Evolutionary conservation across 1,139 yeast species (phyloP).

Genomic region (Debaryomyces fabryi): DNA sequence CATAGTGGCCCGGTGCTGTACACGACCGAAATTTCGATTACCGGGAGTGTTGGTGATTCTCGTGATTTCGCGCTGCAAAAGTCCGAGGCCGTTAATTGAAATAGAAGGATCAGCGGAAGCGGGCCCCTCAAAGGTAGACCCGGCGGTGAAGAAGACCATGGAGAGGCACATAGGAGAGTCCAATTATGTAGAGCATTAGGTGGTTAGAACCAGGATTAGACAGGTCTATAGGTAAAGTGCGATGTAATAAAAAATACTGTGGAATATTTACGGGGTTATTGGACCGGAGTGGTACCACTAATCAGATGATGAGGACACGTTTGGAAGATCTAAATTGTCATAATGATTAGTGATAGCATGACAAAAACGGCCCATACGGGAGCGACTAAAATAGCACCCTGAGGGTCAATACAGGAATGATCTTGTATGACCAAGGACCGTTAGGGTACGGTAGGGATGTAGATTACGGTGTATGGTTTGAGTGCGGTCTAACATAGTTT

Average conservation of each 20-base stretch:
- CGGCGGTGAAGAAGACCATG: neutral
- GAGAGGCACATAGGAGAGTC: neutral
- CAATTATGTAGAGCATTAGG: neutral
- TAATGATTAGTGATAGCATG: neutral
- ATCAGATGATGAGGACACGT: neutral
- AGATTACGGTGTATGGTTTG: too few species aligned
- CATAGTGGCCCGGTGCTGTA: slow-evolving; percentile 11
- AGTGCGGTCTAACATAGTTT: too few species aligned
- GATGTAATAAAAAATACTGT: neutral
- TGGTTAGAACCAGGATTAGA: neutral
- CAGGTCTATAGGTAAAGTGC: neutral
- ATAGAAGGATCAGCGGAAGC: slow-evolving; percentile 2
- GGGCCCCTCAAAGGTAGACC: neutral
- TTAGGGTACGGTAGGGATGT: too few species aligned
- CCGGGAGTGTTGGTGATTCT: neutral
- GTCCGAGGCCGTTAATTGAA: slow-evolving; percentile 22
- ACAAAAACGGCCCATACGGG: too few species aligned
- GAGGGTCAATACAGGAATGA: too few species aligned
- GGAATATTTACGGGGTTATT: neutral
- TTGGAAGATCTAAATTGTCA: neutral
- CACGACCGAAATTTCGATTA: slow-evolving; percentile 8
- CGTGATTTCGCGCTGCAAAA: slow-evolving; percentile 19
- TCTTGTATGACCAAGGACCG: too few species aligned
- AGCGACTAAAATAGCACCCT: too few species aligned
- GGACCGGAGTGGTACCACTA: neutral